These are phyloP conservation scores for Neofusicoccum parvum DNA, from an alignment of 2,329 filamentous ascomycete genomes.

Conservation along the genomic window DNA sequence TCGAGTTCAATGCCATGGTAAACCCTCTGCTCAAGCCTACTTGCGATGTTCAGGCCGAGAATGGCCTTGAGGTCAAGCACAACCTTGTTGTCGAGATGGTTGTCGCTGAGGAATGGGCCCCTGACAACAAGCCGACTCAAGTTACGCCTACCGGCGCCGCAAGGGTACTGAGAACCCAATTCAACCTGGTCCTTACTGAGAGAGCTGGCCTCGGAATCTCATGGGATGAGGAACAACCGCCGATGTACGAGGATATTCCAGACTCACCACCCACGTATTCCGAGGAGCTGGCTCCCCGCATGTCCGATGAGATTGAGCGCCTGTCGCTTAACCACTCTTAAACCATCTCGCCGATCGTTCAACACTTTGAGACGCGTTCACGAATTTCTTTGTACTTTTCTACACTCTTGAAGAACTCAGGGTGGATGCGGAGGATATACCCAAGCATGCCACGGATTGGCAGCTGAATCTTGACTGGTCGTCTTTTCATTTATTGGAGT, in stretches of 20 bases:
- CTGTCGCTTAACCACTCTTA: conserved; percentile 20
- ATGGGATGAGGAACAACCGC: conserved; percentile 96
- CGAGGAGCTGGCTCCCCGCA: conserved; percentile 25
- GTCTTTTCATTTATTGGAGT: conserved; percentile 2
- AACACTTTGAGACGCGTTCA: conserved; percentile 9
- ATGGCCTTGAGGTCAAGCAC: conserved; percentile 79
- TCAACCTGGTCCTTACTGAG: conserved; percentile 79
- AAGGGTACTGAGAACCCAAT: conserved; percentile 89
- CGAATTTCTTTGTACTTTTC: conserved; percentile 11
- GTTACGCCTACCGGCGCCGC: conserved; percentile 87
- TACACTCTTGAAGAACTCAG: conserved; percentile 7
- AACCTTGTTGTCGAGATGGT: conserved; percentile 90
- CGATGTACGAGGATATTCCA: conserved; percentile 91
- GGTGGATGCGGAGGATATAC: conserved; percentile 23
- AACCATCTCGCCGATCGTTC: not conserved
- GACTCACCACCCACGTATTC: conserved; percentile 70
- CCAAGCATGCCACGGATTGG: conserved; percentile 20
- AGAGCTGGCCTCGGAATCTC: conserved; percentile 84
- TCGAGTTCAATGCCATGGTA: conserved; percentile 72
- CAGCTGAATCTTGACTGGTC: conserved; percentile 4
- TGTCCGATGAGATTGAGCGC: conserved; percentile 19
- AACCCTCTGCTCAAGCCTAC: conserved; percentile 65
- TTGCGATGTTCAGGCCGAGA: conserved; percentile 74
- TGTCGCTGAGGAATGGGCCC: conserved; percentile 83
- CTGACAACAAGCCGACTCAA: conserved; percentile 69